A percentile compares a stretch with the other conserved stretches of the same genome.
These are phyloP conservation scores for Triangularia verruculosa DNA, from an alignment of 2,329 filamentous ascomycete species.

Conservation along the genomic window DNA sequence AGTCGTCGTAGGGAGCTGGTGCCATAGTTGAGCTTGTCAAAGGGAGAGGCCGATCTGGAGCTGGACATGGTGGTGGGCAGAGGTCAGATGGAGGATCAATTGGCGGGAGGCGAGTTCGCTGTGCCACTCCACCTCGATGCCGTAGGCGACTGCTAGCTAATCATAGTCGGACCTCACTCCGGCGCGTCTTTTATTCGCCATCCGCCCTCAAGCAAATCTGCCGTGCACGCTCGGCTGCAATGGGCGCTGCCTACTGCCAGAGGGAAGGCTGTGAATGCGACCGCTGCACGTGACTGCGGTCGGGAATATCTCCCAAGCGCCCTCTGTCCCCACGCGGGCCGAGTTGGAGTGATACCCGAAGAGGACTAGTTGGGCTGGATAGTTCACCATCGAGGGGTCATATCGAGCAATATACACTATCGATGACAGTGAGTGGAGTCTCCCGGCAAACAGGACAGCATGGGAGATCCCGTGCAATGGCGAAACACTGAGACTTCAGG, in stretches of 20 bases:
- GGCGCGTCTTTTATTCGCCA: constrained; percentile 8
- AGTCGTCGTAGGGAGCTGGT: constrained; percentile 20
- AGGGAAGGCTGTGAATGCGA: neutral
- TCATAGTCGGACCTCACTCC: constrained; percentile 19
- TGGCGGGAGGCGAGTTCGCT: too few species aligned
- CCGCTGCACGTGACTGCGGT: neutral
- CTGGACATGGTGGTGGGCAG: constrained; percentile 12
- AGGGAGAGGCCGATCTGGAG: constrained; percentile 14
- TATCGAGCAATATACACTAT: too few species aligned
- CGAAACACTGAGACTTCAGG: neutral
- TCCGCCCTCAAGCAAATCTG: neutral
- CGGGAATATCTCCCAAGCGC: neutral
- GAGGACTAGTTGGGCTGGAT: neutral
- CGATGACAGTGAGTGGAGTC: neutral
- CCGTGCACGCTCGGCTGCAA: neutral
- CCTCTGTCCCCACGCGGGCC: neutral
- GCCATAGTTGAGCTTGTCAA: constrained; percentile 3
- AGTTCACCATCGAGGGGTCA: too few species aligned
- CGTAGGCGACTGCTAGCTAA: constrained; percentile 8
- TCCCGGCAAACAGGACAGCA: constrained; percentile 1
- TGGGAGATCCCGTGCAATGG: neutral
- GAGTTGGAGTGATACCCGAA: neutral
- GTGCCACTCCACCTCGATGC: neutral
- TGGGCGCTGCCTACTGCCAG: neutral
- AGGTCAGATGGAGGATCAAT: neutral